Base-by-base conservation (phyloP, 139 green algal species). In the Chlamydomonas sp. region DNA sequence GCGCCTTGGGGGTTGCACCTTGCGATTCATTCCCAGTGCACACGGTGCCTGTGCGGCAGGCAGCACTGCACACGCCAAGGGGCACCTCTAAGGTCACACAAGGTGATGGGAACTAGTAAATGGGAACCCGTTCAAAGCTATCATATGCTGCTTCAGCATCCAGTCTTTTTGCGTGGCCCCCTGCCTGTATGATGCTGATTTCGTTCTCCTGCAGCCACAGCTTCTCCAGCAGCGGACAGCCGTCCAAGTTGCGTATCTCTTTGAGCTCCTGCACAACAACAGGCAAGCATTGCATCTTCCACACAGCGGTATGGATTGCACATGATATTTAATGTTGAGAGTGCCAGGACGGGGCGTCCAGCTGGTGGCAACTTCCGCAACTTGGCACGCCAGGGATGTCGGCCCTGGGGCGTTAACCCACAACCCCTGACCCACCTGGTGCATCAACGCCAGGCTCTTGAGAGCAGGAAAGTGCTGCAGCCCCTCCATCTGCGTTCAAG, bases 161-260 rank as follows among this genome's bases (percentile, higher is more conserved):
- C 20, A 6, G 20, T 77, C 80, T 84, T 20, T 68, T 49, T 5
- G 88, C 69, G 10, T 93, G 83, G 66, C 90, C 90, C 31, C 67
- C 67, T 18, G 49, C 76, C 73, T 90, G 60, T 59, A 97, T 96
- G 31, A 49, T 63, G 60, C 62, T 81, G 60, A 97, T 92, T 20
- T 92, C 67, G 79, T 95, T 95, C 86, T 97, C 94, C 60, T 90
- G 85, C 17, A 97, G 89, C 93, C 93, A 96, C 20, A 97, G 91
- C 84, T 91, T 89, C 82, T 95, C 81, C 61, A 97, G 92, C 8
- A 87, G 68, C 7, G 85, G 68, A 63, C 91, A 96, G 57, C 66
- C 68, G 31, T 94, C 88, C 78, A 97, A 89, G 18, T 83, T 80
- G 12, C 92, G 78, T n/a, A 97, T 96, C 58, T 88, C 88, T 20